Conservation (phyloP, 441 rosid species). For the Croton laevigatus region DNA sequence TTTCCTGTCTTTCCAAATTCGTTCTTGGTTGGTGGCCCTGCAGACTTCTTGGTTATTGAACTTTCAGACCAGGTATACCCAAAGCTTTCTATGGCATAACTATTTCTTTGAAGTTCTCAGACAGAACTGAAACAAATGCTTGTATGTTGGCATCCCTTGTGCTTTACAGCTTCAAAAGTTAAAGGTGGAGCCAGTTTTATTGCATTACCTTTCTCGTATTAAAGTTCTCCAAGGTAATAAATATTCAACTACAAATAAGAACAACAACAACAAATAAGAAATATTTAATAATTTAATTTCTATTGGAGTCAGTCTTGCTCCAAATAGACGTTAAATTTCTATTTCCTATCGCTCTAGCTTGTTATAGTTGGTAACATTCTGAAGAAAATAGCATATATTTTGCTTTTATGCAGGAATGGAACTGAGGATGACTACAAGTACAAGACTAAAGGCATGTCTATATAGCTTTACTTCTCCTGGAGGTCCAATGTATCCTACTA, state of each 20-base stretch:
- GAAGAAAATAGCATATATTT: neutral
- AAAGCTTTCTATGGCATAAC: neutral
- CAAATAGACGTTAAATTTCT: neutral
- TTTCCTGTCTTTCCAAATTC: slow-evolving; percentile 80
- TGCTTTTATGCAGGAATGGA: slow-evolving; percentile 68
- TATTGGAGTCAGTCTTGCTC: too few species aligned
- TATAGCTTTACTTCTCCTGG: slow-evolving; percentile 98
- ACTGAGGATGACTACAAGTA: slow-evolving; percentile 95
- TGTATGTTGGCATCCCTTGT: neutral
- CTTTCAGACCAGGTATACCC: slow-evolving; percentile 73
- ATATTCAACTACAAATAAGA: neutral
- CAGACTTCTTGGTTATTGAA: slow-evolving; percentile 89
- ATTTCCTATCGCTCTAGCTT: neutral
- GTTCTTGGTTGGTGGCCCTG: slow-evolving; percentile 84
- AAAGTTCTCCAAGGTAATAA: slow-evolving; percentile 73
- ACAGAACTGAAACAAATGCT: neutral
- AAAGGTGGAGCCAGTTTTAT: slow-evolving; percentile 94
- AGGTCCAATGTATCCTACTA: slow-evolving; percentile 98
- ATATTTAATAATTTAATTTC: too few species aligned
- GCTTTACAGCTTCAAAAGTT: slow-evolving; percentile 66
- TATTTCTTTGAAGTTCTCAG: neutral
- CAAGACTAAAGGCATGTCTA: slow-evolving; percentile 87
- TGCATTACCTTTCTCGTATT: slow-evolving; percentile 82
- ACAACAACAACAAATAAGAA: too few species aligned
- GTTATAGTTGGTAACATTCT: neutral